Evolutionary conservation across 2,329 filamentous ascomycete genomes (phyloP).

Genomic region (Alternaria panax): DNA sequence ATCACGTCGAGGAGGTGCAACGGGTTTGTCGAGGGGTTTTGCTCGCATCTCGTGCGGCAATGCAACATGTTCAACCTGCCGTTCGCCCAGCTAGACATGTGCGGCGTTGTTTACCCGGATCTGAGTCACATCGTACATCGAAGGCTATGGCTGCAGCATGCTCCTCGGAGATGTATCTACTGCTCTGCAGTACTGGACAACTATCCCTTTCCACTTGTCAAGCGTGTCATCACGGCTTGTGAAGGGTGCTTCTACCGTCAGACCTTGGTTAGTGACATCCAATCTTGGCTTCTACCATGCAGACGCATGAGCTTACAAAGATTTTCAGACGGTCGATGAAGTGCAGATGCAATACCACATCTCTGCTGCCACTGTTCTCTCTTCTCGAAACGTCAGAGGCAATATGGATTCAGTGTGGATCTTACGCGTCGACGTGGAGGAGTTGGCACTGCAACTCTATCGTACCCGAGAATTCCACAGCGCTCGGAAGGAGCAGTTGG

Average conservation of each 20-base stretch:
- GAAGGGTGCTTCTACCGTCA: constrained; percentile 42
- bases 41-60: constrained; percentile 33
- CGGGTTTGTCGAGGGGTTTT: constrained; percentile 36
- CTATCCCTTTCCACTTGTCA: constrained; percentile 34
- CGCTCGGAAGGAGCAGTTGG: constrained; percentile 29
- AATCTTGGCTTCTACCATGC: not conserved
- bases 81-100: constrained; percentile 29
- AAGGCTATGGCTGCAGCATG: constrained; percentile 41
- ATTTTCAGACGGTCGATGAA: constrained; percentile 34
- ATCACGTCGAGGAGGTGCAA: constrained; percentile 33
- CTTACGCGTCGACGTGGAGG: constrained; percentile 41
- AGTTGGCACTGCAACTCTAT: constrained; percentile 38
- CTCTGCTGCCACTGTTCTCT: constrained; percentile 19
- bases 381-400: constrained; percentile 27
- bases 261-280: constrained; percentile 26
- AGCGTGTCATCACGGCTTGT: constrained; percentile 31
- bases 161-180: constrained; percentile 38
- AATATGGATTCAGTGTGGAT: constrained; percentile 29
- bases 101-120: constrained; percentile 36
- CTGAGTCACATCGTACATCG: constrained; percentile 40
- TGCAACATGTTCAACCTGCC: constrained; percentile 44
- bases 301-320: constrained; percentile 2
- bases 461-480: constrained; percentile 40
- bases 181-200: constrained; percentile 31
- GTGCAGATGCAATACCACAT: constrained; percentile 41